Evolutionary conservation across 2,329 filamentous ascomycete genomes (phyloP), one percentile per base, ranked within the genome.

Genomic region (Thelonectria olida): DNA sequence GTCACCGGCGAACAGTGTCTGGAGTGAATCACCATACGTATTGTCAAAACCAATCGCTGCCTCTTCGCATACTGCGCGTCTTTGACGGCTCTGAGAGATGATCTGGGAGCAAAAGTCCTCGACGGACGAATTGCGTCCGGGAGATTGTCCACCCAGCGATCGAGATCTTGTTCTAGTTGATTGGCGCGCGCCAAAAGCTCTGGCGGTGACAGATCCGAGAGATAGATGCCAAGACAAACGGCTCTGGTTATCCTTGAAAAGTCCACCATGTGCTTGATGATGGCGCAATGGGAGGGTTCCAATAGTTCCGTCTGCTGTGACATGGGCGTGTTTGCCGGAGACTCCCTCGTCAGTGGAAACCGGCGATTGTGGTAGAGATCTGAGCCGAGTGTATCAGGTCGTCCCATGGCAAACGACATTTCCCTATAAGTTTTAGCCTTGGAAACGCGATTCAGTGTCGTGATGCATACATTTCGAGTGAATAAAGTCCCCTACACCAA

Each of bases 281-380:
- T 61, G 41, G 58, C 41, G 17, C 55, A 38, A 6, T 47, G 54
- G 1, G 49, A 45, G 3, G 59, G 53, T n/a, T 62, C 59, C 17
- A 62, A 7, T 4, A 62, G 44, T 7, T 51, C 59, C 8, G 27
- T 48, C 13, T 50, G 42, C 5, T 52, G 44, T 9, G 22, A 51
- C 2, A 34, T 12, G 3, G 44, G 8, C 1, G 31, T 23, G 5
- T 38, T 31, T 13, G 48, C 54, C 23, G 28, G 38, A 64, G 28
- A 45, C 8, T 60, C 57, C 8, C 17, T 36, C 4, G 45, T 71
- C 10, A 69, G 38, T 2, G 74, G 73, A 25, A 71, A 74, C 1
- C 58, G 72, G 25, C 81, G 76, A 52, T 82, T 83, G 58, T 84
- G 82, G 54, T 82, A 83, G 54, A 81, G 72, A 28, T 83, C 81